Evolutionary conservation across 2,329 filamentous ascomycete species (phyloP).

Genomic region (Corynespora cassiicola): DNA sequence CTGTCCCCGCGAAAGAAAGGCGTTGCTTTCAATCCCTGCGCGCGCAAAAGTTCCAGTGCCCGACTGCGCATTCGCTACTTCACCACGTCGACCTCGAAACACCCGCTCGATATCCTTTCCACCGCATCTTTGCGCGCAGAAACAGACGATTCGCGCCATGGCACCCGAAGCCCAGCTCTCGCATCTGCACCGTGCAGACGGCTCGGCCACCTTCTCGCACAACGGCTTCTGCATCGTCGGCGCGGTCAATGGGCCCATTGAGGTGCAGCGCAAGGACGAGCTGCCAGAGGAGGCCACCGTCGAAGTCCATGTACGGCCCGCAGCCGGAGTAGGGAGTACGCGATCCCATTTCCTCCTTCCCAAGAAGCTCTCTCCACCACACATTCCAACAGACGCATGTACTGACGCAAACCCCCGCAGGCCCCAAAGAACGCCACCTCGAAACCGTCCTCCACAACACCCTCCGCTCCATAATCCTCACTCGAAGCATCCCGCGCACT

Average conservation of each 20-base stretch:
- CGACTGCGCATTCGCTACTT: no score
- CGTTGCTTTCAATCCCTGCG: no score
- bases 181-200: conserved; percentile 73
- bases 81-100: no score
- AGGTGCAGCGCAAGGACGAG: conserved; percentile 87
- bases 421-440: conserved; percentile 70
- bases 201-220: conserved; percentile 78
- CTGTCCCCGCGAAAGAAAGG: no score
- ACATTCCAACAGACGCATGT: conserved; percentile 5
- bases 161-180: conserved; percentile 39
- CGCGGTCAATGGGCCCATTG: conserved; percentile 90
- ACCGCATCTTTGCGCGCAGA: no score
- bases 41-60: no score
- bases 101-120: no score
- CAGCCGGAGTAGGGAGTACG: conserved; percentile 80
- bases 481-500: conserved; percentile 76
- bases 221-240: conserved; percentile 82
- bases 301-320: conserved; percentile 88
- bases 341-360: no score
- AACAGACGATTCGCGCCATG: no score
- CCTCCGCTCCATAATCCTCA: conserved; percentile 75
- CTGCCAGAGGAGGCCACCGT: conserved; percentile 88
- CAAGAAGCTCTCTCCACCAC: not conserved
- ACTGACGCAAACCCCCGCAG: conserved; percentile 24
- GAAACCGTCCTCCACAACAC: conserved; percentile 77